A percentile compares a stretch with the other conserved stretches of the same genome.
phyloP scores from a whole-genome alignment of 306 rosid genomes.

The Acacia acuminata region DNA sequence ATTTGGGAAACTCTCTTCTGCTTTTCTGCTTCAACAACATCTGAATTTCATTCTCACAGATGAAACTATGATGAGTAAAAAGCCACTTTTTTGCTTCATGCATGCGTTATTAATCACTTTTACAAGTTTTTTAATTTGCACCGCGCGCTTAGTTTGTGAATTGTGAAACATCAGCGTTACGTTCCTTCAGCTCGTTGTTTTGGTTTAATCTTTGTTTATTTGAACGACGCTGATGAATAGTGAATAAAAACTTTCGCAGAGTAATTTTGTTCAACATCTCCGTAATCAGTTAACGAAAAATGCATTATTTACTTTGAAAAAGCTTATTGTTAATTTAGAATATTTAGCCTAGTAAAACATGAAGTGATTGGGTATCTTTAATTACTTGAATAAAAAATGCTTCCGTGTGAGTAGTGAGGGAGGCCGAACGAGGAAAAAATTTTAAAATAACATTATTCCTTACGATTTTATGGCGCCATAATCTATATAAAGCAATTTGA shows the following conservation, averaged over 20 bases:
- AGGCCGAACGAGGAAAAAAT: no score
- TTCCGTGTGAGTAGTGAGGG: no score
- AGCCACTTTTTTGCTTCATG: not conserved
- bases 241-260: not conserved
- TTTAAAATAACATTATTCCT: no score
- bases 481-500: not conserved
- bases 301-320: no score
- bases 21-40: not conserved
- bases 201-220: not conserved
- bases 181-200: not conserved
- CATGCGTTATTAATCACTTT: not conserved
- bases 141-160: not conserved
- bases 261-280: not conserved
- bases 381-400: not conserved
- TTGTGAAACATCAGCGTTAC: not conserved
- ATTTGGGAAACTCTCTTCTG: constrained; percentile 2
- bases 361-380: not conserved
- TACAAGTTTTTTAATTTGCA: not conserved
- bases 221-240: not conserved
- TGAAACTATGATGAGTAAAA: not conserved
- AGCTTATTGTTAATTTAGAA: not conserved
- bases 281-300: not conserved
- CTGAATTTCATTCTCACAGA: not conserved
- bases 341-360: not conserved
- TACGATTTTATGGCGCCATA: not conserved